Base-by-base conservation (phyloP, 2,329 filamentous ascomycete genomes). In the Emericellopsis cladophorae region DNA sequence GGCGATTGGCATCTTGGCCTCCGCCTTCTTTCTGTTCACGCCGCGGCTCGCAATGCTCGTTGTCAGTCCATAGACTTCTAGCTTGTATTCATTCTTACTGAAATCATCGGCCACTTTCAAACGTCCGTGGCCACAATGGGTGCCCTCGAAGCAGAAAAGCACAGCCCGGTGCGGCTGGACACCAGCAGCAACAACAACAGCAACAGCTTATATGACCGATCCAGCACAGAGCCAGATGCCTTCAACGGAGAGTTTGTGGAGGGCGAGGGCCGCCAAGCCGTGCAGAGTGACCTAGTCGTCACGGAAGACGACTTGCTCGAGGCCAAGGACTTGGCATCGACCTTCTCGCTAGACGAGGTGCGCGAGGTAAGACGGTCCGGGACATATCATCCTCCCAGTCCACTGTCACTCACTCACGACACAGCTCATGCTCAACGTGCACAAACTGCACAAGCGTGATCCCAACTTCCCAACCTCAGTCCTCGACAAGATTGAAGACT, bases 251-350 rank as follows among this genome's bases (percentile, higher is more conserved):
- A 35, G n/a, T 15, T 35, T 7, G 32, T 35, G 9, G 32, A 35
- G 7, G 32, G 32, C 4, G 32, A 35, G 4, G 32, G 32, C 32
- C 9, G 32, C 32, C 36, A 24, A 29, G 21, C 21, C 11, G 29
- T 39, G 22, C 34, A 31, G 9, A 58, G 62, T 41, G 57, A 61
- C 42, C 58, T 67, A 41, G 65, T 66, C 45, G 64, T 66, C 26
- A 67, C 65, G 36, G 64, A 67, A 47, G 58, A 66, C 37, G 65
- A 68, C 45, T 53, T 68, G 9, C 58, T 64, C 40, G 61, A 68
- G 48, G 66, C 65, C 41, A 63, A 62, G 47, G 63, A 65, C 43
- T 52, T 65, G 31, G 66, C 65, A 40, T 58, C 55, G 39, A 59
- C 56, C 45, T 60, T 63, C 45, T 63, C 57, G 16, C 60, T 64